phyloP scores from a whole-genome alignment of 352 stramenopile genomes.

The Elongisporangium anandrum region DNA sequence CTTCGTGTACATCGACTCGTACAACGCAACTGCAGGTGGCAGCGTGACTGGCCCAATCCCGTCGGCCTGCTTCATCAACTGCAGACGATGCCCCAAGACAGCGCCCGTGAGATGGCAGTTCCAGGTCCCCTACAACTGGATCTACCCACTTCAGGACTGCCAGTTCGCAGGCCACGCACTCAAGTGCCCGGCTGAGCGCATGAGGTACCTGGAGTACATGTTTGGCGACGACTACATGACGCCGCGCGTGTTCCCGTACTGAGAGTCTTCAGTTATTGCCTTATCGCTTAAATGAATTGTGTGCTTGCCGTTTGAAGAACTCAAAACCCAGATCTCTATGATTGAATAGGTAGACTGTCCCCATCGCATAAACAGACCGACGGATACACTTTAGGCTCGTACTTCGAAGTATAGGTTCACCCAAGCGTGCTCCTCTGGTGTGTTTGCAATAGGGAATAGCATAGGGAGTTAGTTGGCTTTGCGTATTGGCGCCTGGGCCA shows the following conservation, averaged over 20 bases:
- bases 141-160: background rate
- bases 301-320: background rate
- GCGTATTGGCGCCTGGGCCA: too few relatives aligned
- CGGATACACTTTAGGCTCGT: too few relatives aligned
- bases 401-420: too few relatives aligned
- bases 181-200: too few relatives aligned
- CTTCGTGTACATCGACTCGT: slow-evolving; percentile 24
- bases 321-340: too few relatives aligned
- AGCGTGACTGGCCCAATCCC: slow-evolving; percentile 8
- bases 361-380: too few relatives aligned
- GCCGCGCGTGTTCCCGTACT: background rate
- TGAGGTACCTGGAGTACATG: background rate
- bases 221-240: background rate
- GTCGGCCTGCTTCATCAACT: slow-evolving; percentile 20
- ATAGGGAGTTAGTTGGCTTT: too few relatives aligned
- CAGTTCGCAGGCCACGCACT: background rate
- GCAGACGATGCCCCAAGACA: slow-evolving; percentile 6
- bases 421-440: too few relatives aligned
- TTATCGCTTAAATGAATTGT: background rate
- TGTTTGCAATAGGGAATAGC: too few relatives aligned
- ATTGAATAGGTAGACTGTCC: too few relatives aligned
- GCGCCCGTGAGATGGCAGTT: background rate
- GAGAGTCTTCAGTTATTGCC: too few relatives aligned
- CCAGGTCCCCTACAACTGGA: background rate
- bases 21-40: background rate